phyloP scores from a whole-genome alignment of 495 filamentous ascomycete genomes.

The Aspergillus sparsus region DNA sequence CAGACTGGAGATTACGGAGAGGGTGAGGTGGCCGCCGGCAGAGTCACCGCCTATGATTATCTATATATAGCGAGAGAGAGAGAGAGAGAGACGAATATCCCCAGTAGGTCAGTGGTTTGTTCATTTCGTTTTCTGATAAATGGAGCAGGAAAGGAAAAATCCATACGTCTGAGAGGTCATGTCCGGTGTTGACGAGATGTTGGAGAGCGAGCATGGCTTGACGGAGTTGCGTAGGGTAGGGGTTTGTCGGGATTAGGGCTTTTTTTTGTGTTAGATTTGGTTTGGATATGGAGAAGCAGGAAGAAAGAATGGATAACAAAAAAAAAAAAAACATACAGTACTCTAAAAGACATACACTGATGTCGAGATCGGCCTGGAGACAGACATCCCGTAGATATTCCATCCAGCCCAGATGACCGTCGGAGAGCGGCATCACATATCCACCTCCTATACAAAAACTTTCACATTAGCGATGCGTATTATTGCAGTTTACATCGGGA shows the following conservation, averaged over 20 bases:
- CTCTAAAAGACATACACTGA: conserved; percentile 27
- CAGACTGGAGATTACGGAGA: conserved; percentile 25
- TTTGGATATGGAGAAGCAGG: neutral
- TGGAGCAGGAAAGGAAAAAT: neutral
- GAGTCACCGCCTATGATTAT: conserved; percentile 31
- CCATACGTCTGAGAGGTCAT: conserved; percentile 22
- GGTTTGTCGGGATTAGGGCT: conserved; percentile 21
- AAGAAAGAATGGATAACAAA: neutral
- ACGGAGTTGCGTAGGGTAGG: conserved; percentile 25
- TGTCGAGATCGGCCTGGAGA: conserved; percentile 14
- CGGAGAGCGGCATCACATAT: conserved; percentile 29
- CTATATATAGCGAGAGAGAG: too few relatives aligned
- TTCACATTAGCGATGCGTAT: neutral
- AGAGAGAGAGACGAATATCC: too few relatives aligned
- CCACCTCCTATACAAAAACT: conserved; percentile 25
- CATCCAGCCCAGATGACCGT: conserved; percentile 30
- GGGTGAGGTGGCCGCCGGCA: conserved; percentile 29
- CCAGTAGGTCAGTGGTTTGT: conserved; percentile 1
- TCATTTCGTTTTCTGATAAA: neutral
- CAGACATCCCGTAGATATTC: conserved; percentile 22
- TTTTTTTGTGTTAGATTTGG: too few relatives aligned
- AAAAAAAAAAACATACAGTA: conserved; percentile 18
- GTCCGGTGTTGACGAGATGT: conserved; percentile 23
- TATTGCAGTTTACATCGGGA: neutral
- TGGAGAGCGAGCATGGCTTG: conserved; percentile 24